Base-by-base conservation (phyloP, 257 asterid species). In the Salvia miltiorrhiza region DNA sequence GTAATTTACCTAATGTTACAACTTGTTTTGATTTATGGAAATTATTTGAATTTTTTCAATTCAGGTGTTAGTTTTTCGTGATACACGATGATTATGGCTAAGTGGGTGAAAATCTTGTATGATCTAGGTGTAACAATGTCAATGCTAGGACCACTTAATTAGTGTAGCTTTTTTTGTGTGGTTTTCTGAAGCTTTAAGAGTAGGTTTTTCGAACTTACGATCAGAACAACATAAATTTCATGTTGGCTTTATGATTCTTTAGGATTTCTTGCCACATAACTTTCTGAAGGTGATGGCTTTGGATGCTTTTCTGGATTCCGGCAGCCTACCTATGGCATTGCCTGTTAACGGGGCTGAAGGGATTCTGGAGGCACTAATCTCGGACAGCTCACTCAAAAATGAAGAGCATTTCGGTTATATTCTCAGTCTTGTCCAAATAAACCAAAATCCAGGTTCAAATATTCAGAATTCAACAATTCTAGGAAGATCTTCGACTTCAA, bases 221-320 rank as follows among this genome's bases (percentile, higher is more conserved):
- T 41, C 47, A 3, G 11, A 45, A 30, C 3, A 55, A 52, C 49
- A 67, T 7, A 24, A 13, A 8, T 14, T 52, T 72, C 41, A 21
- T 67, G 52, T 41, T 73, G 62, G 30, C 56, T 20, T 13, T 63
- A 56, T 56, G 75, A 24, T 33, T 56, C 53, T 70, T 16, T 63
- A 56, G 64, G 75, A 24, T 33, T 56, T 69, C 52, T 63, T 56
- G 67, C n/a, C n/a, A n/a, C n/a, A n/a, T n/a, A n/a, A n/a, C 28
- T 26, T 4, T 26, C 30, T 26, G 1, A 1, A 72, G 61, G 74
- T 47, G 75, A 70, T 81, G 92, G 70, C 73, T 55, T 58, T 70
- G 72, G 78, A 82, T 30, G 77, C 60, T 13, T 78, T 57, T 70
- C 56, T 68, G 12, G 65, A 78, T 32, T 72, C 78, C 28, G 66